Evolutionary conservation across 371 early-diverging fungal species (phyloP), one percentile per base, ranked within the genome.

Genomic region (Rhizomucor miehei): DNA sequence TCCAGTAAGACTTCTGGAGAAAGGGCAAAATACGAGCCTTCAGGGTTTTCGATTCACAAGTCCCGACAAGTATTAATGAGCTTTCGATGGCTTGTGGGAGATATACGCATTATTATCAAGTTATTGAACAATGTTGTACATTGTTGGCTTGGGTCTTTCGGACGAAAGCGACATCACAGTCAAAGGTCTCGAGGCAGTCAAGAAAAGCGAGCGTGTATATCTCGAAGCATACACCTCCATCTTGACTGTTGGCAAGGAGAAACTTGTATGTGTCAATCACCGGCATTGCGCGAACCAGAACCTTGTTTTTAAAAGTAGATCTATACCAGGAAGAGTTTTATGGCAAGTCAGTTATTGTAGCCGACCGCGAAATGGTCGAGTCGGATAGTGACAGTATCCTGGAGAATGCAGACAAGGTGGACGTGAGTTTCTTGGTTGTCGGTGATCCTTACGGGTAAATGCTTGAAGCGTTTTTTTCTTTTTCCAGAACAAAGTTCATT

Each of bases 211-310:
- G 54, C 87, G 93, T 40, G 82, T 99, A 38, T 99, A 98, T 75
- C 85, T 99, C 43, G 99, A 99, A 73, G 90, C 91, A n/a, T 99
- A 99, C 84, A 99, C 99, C 12, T 91, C 92, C 49, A 95, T 98
- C 44, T 83, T 97, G 60, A 85, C 90, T 64, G 91, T 94, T 34
- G 85, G 87, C 54, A 89, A 88, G 68, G 86, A 86, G 62, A 83
- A 80, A 51, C 81, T 95, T 59, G 93, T 87, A 82, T 38, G 69
- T 52, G 13, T 37, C 23, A 40, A 21, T 6, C 9, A 41, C 29
- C 29, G 11, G 8, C 6, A 36, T 0, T 6, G 35, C 35, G 29
- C 25, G 54, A 25, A n/a, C 41, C 12, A 35, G 34, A 49, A 34
- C n/a, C n/a, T n/a, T 14, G n/a, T 10, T 11, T 12, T 36, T 24